phyloP scores from a whole-genome alignment of 2,329 filamentous ascomycete species.

The Xenosphaeropsis pyriputrescens region DNA sequence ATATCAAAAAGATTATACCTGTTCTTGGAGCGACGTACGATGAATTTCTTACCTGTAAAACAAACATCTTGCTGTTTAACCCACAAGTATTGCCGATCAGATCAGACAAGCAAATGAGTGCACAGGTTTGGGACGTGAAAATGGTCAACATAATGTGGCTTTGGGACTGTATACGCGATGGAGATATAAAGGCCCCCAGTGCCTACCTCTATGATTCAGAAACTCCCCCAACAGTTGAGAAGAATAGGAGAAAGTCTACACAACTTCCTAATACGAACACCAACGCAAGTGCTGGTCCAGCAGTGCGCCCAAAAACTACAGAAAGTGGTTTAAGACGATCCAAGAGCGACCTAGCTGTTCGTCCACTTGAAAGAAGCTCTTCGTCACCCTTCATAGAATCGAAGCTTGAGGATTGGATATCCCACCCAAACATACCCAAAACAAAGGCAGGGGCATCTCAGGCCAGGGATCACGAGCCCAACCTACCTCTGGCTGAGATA shows the following conservation, averaged over 20 bases:
- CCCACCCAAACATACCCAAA: slow-evolving; percentile 6
- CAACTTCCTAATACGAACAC: background rate
- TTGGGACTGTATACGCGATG: slow-evolving; percentile 59
- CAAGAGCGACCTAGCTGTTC: too few species aligned
- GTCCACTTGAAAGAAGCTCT: too few species aligned
- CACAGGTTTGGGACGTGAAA: slow-evolving; percentile 60
- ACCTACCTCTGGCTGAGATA: slow-evolving; percentile 6
- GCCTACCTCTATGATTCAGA: slow-evolving; percentile 24
- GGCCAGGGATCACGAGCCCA: background rate
- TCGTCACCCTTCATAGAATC: background rate
- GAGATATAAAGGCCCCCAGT: slow-evolving; percentile 30
- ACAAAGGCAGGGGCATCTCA: background rate
- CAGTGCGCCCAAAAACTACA: background rate
- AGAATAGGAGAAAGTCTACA: background rate
- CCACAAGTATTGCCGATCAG: slow-evolving; percentile 34
- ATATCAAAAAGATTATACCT: slow-evolving; percentile 62
- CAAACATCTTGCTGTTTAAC: slow-evolving; percentile 68
- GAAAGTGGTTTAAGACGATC: background rate
- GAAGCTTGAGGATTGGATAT: slow-evolving; percentile 1
- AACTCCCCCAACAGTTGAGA: background rate
- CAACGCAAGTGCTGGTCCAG: too few species aligned
- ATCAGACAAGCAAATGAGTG: slow-evolving; percentile 67
- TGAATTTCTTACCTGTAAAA: slow-evolving; percentile 56
- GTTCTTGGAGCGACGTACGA: slow-evolving; percentile 72
- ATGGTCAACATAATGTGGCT: slow-evolving; percentile 77